Conservation (phyloP, 176 grass and related monocot species). For the Thalia dealbata region DNA sequence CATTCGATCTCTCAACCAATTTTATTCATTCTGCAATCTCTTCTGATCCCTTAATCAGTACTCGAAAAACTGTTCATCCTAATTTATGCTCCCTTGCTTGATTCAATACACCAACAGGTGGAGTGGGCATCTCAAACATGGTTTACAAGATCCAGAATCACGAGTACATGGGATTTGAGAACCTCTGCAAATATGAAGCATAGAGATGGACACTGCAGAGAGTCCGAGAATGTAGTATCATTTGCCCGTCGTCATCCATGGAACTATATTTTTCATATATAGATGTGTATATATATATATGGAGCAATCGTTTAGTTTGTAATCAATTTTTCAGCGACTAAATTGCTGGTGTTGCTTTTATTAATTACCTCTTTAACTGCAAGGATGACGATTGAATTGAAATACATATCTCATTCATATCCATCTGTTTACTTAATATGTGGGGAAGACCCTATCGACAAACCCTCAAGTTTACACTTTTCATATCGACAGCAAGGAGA, state of each 20-base stretch:
- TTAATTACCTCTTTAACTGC: too few species aligned
- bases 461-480: too few species aligned
- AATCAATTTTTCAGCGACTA: too few species aligned
- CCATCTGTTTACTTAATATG: too few species aligned
- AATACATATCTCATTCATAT: too few species aligned
- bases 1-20: neutral
- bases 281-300: too few species aligned
- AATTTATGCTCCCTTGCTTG: neutral
- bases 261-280: too few species aligned
- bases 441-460: too few species aligned
- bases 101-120: constrained; percentile 39
- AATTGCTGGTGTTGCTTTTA: too few species aligned
- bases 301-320: neutral
- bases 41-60: neutral
- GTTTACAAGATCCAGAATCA: constrained; percentile 47
- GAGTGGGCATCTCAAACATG: constrained; percentile 89
- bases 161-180: constrained; percentile 88
- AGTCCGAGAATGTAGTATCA: too few species aligned
- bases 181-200: constrained; percentile 65
- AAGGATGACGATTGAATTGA: too few species aligned
- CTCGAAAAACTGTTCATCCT: neutral
- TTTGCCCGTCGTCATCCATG: neutral
- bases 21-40: neutral
- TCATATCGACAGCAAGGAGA: constrained; percentile 24
- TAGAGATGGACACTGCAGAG: neutral